A percentile compares a stretch with the other conserved stretches of the same genome.
Conservation (phyloP, 1,284 basidiomycete genomes). For the Ceratobasidium sp. region DNA sequence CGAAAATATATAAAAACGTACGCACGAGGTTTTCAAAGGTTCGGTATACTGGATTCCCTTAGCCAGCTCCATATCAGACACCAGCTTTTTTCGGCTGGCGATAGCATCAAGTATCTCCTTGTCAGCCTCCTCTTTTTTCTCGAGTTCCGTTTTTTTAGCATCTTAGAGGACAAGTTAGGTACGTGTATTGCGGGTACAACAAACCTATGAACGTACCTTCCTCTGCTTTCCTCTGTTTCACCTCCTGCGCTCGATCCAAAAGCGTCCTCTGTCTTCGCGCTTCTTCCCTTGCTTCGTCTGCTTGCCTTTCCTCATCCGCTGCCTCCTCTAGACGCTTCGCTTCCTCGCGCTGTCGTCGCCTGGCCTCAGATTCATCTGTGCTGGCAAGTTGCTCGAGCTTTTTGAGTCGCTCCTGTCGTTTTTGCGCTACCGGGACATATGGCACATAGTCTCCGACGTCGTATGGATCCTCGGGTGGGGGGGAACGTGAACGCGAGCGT, state of each 20-base stretch:
- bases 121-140: slow-evolving; percentile 88
- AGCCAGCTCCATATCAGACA: slow-evolving; percentile 90
- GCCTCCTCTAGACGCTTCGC: slow-evolving; percentile 64
- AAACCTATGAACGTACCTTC: slow-evolving; percentile 66
- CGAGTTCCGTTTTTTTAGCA: slow-evolving; percentile 80
- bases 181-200: not conserved
- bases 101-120: slow-evolving; percentile 91
- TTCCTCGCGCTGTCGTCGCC: slow-evolving; percentile 63
- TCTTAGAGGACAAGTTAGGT: slow-evolving; percentile 58
- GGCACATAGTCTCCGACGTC: slow-evolving; percentile 74
- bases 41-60: slow-evolving; percentile 92
- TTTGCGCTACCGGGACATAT: slow-evolving; percentile 88
- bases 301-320: slow-evolving; percentile 77
- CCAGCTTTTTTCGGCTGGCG: slow-evolving; percentile 87
- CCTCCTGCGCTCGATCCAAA: slow-evolving; percentile 90
- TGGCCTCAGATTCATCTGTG: slow-evolving; percentile 59
- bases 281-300: slow-evolving; percentile 74
- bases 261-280: slow-evolving; percentile 83
- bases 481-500: slow-evolving; percentile 29
- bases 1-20: too few relatives aligned
- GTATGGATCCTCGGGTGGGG: slow-evolving; percentile 49
- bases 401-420: slow-evolving; percentile 70
- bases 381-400: slow-evolving; percentile 69
- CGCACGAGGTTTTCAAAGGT: slow-evolving; percentile 80
- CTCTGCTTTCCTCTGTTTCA: slow-evolving; percentile 78